Percentiles rank a stretch among this genome's conserved stretches.
These are phyloP conservation scores for Fusarium brevicatenulatum DNA, from an alignment of 2,329 filamentous ascomycete genomes.

Conservation along the genomic window DNA sequence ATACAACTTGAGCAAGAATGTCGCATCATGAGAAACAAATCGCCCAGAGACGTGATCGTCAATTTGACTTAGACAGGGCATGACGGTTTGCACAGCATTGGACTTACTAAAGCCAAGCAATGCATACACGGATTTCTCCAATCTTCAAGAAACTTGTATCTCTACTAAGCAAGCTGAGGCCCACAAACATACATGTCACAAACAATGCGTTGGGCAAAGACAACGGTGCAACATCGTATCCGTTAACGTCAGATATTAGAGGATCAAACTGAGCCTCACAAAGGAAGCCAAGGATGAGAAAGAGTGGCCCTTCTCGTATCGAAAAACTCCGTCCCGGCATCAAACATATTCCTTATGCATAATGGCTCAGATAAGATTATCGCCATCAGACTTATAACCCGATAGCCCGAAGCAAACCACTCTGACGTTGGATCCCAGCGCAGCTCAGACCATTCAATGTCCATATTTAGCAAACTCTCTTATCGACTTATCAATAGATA, in stretches of 20 bases:
- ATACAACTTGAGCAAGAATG: not conserved
- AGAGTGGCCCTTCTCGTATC: constrained; percentile 27
- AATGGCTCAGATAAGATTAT: constrained; percentile 1
- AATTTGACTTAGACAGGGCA: not conserved
- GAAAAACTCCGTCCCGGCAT: not conserved
- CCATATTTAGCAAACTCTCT: constrained; percentile 7
- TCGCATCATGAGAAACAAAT: not conserved
- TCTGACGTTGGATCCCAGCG: not conserved
- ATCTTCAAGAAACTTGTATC: not conserved
- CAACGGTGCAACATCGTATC: constrained; percentile 3
- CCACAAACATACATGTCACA: not conserved
- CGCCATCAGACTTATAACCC: not conserved
- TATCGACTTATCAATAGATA: constrained; percentile 20
- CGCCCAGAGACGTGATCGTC: not conserved
- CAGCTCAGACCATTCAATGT: not conserved
- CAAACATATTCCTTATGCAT: constrained; percentile 7
- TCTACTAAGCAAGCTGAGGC: not conserved
- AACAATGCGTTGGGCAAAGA: not conserved
- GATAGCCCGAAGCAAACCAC: constrained; percentile 19
- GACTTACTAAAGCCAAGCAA: not conserved
- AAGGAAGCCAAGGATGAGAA: not conserved
- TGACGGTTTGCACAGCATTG: not conserved
- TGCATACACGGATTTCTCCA: not conserved
- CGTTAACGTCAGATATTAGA: constrained; percentile 1
- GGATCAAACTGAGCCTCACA: not conserved